These are phyloP conservation scores for Suillus discolor DNA, from an alignment of 768 basidiomycete species.

Conservation along the genomic window DNA sequence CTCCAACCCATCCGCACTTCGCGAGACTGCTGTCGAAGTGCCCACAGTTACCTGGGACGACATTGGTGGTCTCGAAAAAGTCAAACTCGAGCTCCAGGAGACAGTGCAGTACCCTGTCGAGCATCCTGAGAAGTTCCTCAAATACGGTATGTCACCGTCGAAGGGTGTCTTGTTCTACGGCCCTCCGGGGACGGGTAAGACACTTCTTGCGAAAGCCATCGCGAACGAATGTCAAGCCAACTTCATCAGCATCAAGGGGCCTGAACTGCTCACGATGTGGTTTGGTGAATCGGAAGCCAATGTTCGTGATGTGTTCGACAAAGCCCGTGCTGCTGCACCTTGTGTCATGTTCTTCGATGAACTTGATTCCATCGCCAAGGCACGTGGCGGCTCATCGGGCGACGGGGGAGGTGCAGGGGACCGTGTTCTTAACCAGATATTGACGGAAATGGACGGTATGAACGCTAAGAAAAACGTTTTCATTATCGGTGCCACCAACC, in stretches of 20 bases:
- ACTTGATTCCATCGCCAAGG: constrained; percentile 97
- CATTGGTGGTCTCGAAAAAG: constrained; percentile 98
- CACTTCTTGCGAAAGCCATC: constrained; percentile 96
- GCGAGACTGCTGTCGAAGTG: constrained; percentile 99
- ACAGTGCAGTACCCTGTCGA: constrained; percentile 99
- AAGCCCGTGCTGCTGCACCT: constrained; percentile 97
- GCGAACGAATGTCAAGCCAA: constrained; percentile 99
- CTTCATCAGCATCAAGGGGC: constrained; percentile 99
- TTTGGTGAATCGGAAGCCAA: constrained; percentile 99
- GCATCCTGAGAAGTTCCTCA: constrained; percentile 99
- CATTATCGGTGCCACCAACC: constrained; percentile 96
- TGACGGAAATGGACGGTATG: constrained; percentile 99
- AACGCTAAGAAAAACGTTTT: constrained; percentile 99
- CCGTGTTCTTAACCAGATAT: constrained; percentile 95
- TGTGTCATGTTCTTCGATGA: constrained; percentile 99
- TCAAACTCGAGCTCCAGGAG: constrained; percentile 99
- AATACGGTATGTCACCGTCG: constrained; percentile 99
- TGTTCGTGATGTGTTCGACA: constrained; percentile 99
- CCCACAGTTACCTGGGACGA: constrained; percentile 99
- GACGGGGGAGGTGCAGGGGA: constrained; percentile 97
- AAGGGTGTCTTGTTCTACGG: constrained; percentile 99
- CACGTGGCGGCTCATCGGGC: constrained; percentile 81
- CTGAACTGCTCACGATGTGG: constrained; percentile 99
- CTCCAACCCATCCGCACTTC: constrained; percentile 97
- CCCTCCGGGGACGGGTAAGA: constrained; percentile 99